These are phyloP conservation scores for Mycena sp. DNA, from an alignment of 1,284 basidiomycete genomes.

Conservation along the genomic window DNA sequence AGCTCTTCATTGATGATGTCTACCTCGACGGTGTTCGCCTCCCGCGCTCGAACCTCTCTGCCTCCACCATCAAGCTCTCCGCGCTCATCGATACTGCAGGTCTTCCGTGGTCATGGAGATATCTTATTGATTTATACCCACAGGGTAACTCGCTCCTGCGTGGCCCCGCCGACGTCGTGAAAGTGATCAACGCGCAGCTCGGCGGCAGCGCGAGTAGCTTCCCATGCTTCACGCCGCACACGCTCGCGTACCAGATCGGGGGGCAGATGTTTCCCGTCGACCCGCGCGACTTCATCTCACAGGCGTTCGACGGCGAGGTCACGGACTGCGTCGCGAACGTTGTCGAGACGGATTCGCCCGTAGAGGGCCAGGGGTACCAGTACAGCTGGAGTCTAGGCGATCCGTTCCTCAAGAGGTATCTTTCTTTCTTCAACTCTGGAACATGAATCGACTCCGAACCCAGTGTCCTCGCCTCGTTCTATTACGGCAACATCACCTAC, in stretches of 20 bases:
- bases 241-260: constrained; percentile 67
- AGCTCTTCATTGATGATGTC: constrained; percentile 63
- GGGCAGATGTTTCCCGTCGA: constrained; percentile 72
- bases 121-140: background rate
- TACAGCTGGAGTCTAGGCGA: constrained; percentile 66
- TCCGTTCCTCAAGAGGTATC: constrained; percentile 62
- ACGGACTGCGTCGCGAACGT: constrained; percentile 59
- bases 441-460: background rate
- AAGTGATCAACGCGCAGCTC: constrained; percentile 50
- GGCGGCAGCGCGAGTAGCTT: constrained; percentile 46
- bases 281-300: constrained; percentile 67
- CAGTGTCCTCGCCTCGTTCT: constrained; percentile 64
- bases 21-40: constrained; percentile 63
- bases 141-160: constrained; percentile 66
- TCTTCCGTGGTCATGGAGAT: constrained; percentile 11
- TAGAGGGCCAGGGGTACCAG: constrained; percentile 49
- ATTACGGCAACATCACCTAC: constrained; percentile 72
- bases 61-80: constrained; percentile 50
- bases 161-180: constrained; percentile 61
- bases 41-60: constrained; percentile 51
- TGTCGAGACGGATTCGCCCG: constrained; percentile 58
- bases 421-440: background rate
- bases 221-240: constrained; percentile 58
- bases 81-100: constrained; percentile 64
- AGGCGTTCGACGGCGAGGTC: constrained; percentile 48